Conservation (phyloP, 371 early-diverging fungal species). For the Saksenaea vasiformis region DNA sequence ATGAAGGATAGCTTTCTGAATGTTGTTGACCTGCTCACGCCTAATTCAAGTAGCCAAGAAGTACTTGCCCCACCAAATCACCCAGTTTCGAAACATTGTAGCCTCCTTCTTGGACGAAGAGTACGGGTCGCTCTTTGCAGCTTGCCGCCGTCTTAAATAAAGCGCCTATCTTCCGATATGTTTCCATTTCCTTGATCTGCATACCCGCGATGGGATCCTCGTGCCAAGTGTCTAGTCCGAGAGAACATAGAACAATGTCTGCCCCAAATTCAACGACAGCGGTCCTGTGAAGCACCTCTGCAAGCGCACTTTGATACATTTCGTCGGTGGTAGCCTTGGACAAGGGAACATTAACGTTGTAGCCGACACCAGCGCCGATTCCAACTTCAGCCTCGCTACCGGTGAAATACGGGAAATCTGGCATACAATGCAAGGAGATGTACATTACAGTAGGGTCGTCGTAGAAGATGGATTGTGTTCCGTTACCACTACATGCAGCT, state of each 20-base stretch:
- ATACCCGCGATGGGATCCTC: conserved; percentile 74
- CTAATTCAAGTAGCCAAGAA: conserved; percentile 47
- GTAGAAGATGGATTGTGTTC: conserved; percentile 75
- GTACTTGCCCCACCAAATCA: conserved; percentile 57
- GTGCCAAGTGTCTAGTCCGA: conserved; percentile 63
- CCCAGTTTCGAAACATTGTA: conserved; percentile 64
- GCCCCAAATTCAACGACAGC: conserved; percentile 43
- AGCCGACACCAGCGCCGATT: conserved; percentile 55
- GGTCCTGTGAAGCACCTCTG: conserved; percentile 22
- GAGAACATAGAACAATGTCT: conserved; percentile 53
- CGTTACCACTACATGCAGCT: conserved; percentile 59
- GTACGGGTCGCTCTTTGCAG: conserved; percentile 43
- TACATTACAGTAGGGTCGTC: conserved; percentile 55
- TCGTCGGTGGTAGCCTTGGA: conserved; percentile 41
- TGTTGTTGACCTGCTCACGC: too few relatives aligned
- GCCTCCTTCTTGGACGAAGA: conserved; percentile 81
- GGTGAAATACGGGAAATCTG: conserved; percentile 64
- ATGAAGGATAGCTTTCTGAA: too few relatives aligned
- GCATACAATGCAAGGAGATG: conserved; percentile 54
- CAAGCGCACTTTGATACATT: conserved; percentile 45
- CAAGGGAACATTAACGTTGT: conserved; percentile 75
- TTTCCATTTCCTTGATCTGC: conserved; percentile 33
- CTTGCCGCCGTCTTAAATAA: conserved; percentile 33
- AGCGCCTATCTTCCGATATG: conserved; percentile 56
- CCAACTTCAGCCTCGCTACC: conserved; percentile 63